Conservation (phyloP, 495 filamentous ascomycete species). For the Cenococcum geophilum region DNA sequence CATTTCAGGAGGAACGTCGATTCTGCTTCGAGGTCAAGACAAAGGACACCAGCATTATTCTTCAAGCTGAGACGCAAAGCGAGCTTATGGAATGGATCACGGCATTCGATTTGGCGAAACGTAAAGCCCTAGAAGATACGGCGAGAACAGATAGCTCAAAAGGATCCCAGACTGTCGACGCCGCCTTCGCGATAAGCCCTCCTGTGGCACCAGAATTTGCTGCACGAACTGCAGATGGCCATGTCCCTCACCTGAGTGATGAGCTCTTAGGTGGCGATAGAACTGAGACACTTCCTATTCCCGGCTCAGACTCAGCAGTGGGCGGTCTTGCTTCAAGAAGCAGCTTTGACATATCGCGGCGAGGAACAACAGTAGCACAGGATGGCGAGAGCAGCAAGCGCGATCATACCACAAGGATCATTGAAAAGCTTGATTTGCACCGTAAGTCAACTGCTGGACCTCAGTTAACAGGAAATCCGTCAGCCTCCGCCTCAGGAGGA, state of each 20-base stretch:
- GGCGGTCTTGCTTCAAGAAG: conserved; percentile 47
- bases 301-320: conserved; percentile 49
- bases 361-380: conserved; percentile 47
- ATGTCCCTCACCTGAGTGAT: conserved; percentile 54
- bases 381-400: conserved; percentile 56
- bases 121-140: conserved; percentile 76
- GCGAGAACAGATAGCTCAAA: conserved; percentile 50
- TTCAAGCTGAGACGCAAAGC: conserved; percentile 88
- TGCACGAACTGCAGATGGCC: conserved; percentile 63
- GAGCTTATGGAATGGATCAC: conserved; percentile 89
- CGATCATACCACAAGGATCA: conserved; percentile 79
- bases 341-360: conserved; percentile 64
- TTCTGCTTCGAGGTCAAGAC: conserved; percentile 99
- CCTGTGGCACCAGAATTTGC: conserved; percentile 85
- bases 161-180: conserved; percentile 60
- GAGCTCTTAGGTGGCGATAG: conserved; percentile 53
- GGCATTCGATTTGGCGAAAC: conserved; percentile 87
- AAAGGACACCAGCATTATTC: conserved; percentile 79
- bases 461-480: conserved; percentile 30
- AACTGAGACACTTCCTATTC: conserved; percentile 58
- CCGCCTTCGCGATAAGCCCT: conserved; percentile 87
- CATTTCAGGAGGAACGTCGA: conserved; percentile 83
- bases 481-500: conserved; percentile 51
- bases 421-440: conserved; percentile 86
- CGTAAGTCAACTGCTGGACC: conserved; percentile 60